Evolutionary conservation across 2,329 filamentous ascomycete genomes (phyloP).

Genomic region (Ophiostoma angusticollis): DNA sequence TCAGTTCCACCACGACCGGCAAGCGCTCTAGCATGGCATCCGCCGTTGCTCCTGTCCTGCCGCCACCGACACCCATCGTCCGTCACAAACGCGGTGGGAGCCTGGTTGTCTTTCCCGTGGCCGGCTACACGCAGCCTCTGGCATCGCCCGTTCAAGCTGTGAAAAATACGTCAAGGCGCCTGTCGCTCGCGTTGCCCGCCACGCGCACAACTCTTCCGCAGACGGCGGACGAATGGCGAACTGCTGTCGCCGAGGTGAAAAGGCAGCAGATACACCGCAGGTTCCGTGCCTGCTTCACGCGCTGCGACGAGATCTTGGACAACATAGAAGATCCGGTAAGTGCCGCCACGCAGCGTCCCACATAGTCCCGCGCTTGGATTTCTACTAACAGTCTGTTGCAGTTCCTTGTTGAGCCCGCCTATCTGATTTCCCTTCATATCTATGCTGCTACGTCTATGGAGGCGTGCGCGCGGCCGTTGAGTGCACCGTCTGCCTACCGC

Average conservation of each 20-base stretch:
- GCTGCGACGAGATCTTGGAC: constrained; percentile 40
- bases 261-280: constrained; percentile 35
- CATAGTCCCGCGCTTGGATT: no score
- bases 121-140: not conserved
- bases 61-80: no score
- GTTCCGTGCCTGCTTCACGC: constrained; percentile 39
- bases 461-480: constrained; percentile 38
- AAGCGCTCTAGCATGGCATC: constrained; percentile 12
- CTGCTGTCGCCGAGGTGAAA: constrained; percentile 39
- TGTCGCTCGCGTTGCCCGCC: constrained; percentile 11
- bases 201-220: constrained; percentile 24
- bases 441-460: constrained; percentile 49
- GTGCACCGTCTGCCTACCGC: constrained; percentile 32
- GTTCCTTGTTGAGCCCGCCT: constrained; percentile 34
- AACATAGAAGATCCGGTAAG: constrained; percentile 33
- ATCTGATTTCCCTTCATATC: constrained; percentile 47
- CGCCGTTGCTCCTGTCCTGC: no score
- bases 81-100: constrained; percentile 8
- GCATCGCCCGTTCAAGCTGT: not conserved
- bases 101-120: not conserved
- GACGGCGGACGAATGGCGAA: constrained; percentile 38
- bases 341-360: constrained; percentile 1
- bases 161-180: constrained; percentile 14
- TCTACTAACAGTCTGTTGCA: not conserved
- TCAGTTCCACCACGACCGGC: constrained; percentile 10